Conservation (phyloP, 441 rosid species). For the Arabidopsis hybrid region DNA sequence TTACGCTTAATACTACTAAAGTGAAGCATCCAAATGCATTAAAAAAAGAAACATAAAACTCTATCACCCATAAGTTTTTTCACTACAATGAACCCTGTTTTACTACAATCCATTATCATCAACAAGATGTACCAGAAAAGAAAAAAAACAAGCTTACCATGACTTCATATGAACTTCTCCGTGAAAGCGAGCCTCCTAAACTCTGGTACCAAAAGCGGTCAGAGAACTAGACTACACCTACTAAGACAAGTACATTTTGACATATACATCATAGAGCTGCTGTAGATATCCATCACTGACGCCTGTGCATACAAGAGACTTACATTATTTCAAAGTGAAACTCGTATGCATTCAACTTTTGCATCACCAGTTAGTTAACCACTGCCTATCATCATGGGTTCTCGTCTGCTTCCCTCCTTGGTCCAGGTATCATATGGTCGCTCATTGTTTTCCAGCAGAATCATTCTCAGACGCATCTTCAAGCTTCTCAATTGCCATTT, state of each 20-base stretch:
- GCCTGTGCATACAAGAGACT: slow-evolving; percentile 51
- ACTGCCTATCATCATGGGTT: slow-evolving; percentile 25
- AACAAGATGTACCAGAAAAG: slow-evolving; percentile 31
- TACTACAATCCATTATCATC: slow-evolving; percentile 33
- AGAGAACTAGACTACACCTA: slow-evolving; percentile 30
- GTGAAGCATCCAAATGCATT: slow-evolving; percentile 10
- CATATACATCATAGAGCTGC: slow-evolving; percentile 36
- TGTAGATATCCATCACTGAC: slow-evolving; percentile 39
- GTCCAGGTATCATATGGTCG: slow-evolving; percentile 18
- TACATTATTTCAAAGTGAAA: slow-evolving; percentile 43
- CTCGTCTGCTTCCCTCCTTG: slow-evolving; percentile 33
- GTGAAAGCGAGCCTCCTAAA: slow-evolving; percentile 3
- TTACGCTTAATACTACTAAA: slow-evolving; percentile 10
- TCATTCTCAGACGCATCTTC: slow-evolving; percentile 35
- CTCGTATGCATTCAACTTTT: slow-evolving; percentile 45
- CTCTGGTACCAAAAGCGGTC: slow-evolving; percentile 14
- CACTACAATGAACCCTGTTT: slow-evolving; percentile 26
- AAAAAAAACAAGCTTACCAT: slow-evolving; percentile 28
- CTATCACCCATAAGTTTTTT: slow-evolving; percentile 10
- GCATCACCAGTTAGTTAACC: slow-evolving; percentile 39
- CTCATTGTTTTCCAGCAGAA: slow-evolving; percentile 35
- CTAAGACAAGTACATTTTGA: slow-evolving; percentile 38
- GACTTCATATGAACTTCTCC: slow-evolving; percentile 31
- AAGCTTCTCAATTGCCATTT: slow-evolving; percentile 36
- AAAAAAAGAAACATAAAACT: slow-evolving; percentile 17